Evolutionary conservation across 371 early-diverging fungal species (phyloP), one percentile per base, ranked within the genome.

Genomic region (Lichtheimia corymbifera): DNA sequence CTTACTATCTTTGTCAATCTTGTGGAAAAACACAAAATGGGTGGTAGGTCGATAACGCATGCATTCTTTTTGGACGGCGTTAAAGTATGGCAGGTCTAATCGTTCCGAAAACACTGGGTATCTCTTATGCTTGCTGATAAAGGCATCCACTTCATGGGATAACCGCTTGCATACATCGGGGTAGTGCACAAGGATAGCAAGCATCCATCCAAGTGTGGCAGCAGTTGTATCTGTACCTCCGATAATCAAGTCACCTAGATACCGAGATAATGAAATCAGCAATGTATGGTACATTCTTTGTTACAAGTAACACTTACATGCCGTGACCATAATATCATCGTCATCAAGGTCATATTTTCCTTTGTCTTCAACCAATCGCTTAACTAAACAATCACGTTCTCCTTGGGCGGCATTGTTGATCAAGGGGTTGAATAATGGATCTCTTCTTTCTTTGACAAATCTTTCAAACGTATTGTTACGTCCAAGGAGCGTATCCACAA

Each of bases 11-110:
- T 59, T 40, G 13, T 47, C 58, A 2, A 75, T 44, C 22, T 52
- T 55, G 17, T 73, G 76, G 12, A 72, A 70, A 12, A 76, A 27
- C 18, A 62, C 50, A 24, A 66, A 62, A 12, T 57, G 66, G 28
- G 35, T 63, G 14, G 65, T 51, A 5, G 70, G 59, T 13, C 64
- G 62, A 41, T 41, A 66, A 5, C 78, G 56, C 13, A 72, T 12
- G 18, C 49, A 49, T 55, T 78, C 76, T 30, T 71, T 70, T 51
- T 55, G 50, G 25, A 73, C 55, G 1, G 66, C 59, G 47, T 55
- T 60, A 5, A 55, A 22, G 11, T 41, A 42, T 11, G 55, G 55
- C 14, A 55, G 20, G 1, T 55, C 18, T 2, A n/a, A 14, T 18
- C 55, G 11, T 43, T 42, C 55, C 13, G 42, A 18, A 43, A 55